Conservation (phyloP, 305 asterid genomes). For the Fraxinus floribunda region DNA sequence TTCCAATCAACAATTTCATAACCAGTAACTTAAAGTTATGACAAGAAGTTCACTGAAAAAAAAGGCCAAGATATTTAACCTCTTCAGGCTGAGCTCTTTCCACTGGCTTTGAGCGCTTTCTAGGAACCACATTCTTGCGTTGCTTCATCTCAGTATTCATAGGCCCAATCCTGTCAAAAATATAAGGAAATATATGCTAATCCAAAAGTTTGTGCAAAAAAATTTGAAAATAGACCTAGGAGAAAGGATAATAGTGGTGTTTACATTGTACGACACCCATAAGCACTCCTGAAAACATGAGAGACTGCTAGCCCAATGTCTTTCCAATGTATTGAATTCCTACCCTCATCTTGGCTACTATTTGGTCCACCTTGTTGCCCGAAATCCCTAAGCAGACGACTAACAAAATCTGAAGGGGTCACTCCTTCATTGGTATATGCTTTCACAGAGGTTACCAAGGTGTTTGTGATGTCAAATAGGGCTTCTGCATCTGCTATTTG, state of each 20-base stretch:
- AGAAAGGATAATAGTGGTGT: neutral
- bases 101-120: conserved; percentile 21
- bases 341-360: neutral
- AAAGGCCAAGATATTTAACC: conserved; percentile 26
- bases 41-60: neutral
- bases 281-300: conserved; percentile 36
- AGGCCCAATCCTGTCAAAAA: conserved; percentile 48
- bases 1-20: neutral
- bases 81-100: conserved; percentile 39
- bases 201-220: neutral
- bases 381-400: conserved; percentile 39
- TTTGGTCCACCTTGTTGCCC: neutral
- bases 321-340: conserved; percentile 33
- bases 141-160: conserved; percentile 38
- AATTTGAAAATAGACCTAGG: neutral
- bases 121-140: conserved; percentile 24
- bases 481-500: conserved; percentile 68
- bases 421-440: conserved; percentile 31
- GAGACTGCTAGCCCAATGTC: conserved; percentile 37
- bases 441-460: conserved; percentile 43
- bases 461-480: conserved; percentile 38
- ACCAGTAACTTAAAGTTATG: neutral
- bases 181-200: neutral
- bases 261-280: conserved; percentile 49
- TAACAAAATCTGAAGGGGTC: conserved; percentile 44